These are phyloP conservation scores for Sporisorium sorghi DNA, from an alignment of 1,284 basidiomycete species.

Conservation along the genomic window DNA sequence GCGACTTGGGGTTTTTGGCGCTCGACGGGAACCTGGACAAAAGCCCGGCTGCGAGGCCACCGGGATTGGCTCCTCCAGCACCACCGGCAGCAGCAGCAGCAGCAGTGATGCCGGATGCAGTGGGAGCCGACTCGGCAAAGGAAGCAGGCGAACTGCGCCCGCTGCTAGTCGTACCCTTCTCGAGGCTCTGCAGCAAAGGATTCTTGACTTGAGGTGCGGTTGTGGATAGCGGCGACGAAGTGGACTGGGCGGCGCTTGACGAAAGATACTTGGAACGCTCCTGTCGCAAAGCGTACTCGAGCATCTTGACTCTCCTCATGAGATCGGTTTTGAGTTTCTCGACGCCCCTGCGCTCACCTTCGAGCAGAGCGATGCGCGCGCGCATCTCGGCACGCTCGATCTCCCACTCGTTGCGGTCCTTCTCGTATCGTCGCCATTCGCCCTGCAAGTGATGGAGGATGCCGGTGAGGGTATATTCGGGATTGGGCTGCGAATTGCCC, in stretches of 20 bases:
- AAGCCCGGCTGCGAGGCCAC: conserved; percentile 25
- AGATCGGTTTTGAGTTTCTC: conserved; percentile 97
- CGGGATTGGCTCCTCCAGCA: too few species aligned
- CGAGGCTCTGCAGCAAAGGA: conserved; percentile 46
- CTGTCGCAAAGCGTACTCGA: conserved; percentile 84
- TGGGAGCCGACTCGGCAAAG: conserved; percentile 26
- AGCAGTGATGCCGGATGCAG: conserved; percentile 23
- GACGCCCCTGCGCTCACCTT: conserved; percentile 93
- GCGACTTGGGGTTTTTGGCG: conserved; percentile 89
- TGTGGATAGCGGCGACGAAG: conserved; percentile 33
- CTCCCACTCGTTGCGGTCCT: conserved; percentile 99
- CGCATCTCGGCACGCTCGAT: conserved; percentile 98
- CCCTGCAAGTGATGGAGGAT: conserved; percentile 97
- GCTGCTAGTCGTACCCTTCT: conserved; percentile 48
- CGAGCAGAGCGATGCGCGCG: conserved; percentile 96
- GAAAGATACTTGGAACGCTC: conserved; percentile 73
- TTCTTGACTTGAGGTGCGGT: conserved; percentile 41
- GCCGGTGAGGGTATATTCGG: conserved; percentile 80
- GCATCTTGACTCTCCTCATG: conserved; percentile 96
- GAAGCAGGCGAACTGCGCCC: conserved; percentile 58
- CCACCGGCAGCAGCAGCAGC: conserved; percentile 17
- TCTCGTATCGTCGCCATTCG: conserved; percentile 91
- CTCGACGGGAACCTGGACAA: conserved; percentile 48
- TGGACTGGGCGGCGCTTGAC: conserved; percentile 17
- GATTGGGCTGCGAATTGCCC: conserved; percentile 31